Evolutionary conservation across 352 stramenopile species (phyloP), one percentile per base, ranked within the genome.

Genomic region (Sclerospora graminicola): DNA sequence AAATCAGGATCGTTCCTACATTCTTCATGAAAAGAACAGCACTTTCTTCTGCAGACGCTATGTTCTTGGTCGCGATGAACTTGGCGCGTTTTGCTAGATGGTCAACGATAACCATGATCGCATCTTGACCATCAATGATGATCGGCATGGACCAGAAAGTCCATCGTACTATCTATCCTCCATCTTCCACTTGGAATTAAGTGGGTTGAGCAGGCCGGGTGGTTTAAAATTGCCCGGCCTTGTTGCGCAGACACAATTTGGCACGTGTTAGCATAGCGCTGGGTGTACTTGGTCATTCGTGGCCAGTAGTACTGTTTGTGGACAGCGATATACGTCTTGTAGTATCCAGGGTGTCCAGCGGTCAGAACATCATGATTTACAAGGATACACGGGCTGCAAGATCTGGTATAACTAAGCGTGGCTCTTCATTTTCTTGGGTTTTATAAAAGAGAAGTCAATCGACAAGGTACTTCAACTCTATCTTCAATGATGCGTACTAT

Each of bases 191-290:
- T 15, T 40, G 35, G 45, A 27, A 51, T 41, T 29, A n/a, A 54
- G 31, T 10, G 38, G n/a, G 18, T n/a, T n/a, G n/a, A n/a, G 28
- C 20, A 41, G 16, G 29, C 41, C 27, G 1, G 27, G 41, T 14
- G 26, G 41, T 16, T 46, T 57, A 4, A n/a, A n/a, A n/a, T n/a
- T 60, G 51, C 41, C 29, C 21, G 45, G 27, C 40, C 41, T 60
- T 54, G 13, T 47, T 60, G 33, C 45, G 51, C 39, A 56, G 45
- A 37, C 52, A 60, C 16, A 51, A n/a, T 31, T 14, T 56, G 14
- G 27, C 46, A 55, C 3, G 28, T 33, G 9, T 14, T 33, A 3
- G 3, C 9, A 14, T 33, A 33, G 28, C 28, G 28, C 28, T 56
- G 46, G 7, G 56, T 51, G 13, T 56, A 60, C 35, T 56, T 60